These are phyloP conservation scores for Pseudofabraea citricarpa DNA, from an alignment of 2,329 filamentous ascomycete genomes.

Conservation along the genomic window DNA sequence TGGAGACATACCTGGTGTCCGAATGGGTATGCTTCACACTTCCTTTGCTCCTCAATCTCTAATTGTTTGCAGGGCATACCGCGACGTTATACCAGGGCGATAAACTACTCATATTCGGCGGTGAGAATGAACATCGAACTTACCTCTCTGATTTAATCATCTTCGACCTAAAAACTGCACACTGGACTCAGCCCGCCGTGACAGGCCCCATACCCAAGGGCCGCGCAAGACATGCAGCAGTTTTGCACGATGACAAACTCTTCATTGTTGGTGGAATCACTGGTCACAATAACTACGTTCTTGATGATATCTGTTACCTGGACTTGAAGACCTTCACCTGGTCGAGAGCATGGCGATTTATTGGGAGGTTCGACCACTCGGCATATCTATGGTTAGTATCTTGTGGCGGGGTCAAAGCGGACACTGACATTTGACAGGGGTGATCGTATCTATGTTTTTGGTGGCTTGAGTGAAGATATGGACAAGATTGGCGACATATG, in stretches of 20 bases:
- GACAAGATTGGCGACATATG: conserved; percentile 93
- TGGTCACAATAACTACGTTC: conserved; percentile 82
- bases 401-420: background rate
- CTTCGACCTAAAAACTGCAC: conserved; percentile 88
- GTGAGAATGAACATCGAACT: conserved; percentile 94
- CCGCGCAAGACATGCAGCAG: conserved; percentile 82
- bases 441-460: conserved; percentile 93
- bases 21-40: conserved; percentile 68
- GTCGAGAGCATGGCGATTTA: conserved; percentile 94
- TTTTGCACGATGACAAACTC: conserved; percentile 92
- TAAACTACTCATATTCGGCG: conserved; percentile 95
- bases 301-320: conserved; percentile 95
- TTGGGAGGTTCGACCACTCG: conserved; percentile 90
- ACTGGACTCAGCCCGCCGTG: conserved; percentile 91
- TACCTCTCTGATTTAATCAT: conserved; percentile 95
- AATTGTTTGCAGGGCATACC: conserved; percentile 67
- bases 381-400: conserved; percentile 73
- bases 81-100: conserved; percentile 89
- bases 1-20: conserved; percentile 92
- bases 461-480: conserved; percentile 92
- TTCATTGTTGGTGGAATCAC: conserved; percentile 96
- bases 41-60: conserved; percentile 1
- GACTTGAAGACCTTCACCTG: conserved; percentile 97
- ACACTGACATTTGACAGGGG: conserved; percentile 36
- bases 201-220: conserved; percentile 82